These are phyloP conservation scores for Nakazawaea populi DNA, from an alignment of 805 yeast genomes.

Conservation along the genomic window DNA sequence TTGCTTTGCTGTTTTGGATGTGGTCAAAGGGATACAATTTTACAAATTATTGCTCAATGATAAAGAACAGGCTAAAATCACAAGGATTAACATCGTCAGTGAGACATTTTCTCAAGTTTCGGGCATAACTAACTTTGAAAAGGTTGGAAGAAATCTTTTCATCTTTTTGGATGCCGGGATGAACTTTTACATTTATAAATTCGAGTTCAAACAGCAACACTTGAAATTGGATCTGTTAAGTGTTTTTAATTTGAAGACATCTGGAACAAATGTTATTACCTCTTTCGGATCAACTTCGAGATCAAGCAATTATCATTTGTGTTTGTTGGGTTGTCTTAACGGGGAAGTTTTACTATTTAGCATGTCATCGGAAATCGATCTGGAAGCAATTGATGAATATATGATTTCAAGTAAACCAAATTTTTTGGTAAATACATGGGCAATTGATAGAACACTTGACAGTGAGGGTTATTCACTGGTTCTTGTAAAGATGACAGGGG, in stretches of 20 bases:
- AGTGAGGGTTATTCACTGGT: no score
- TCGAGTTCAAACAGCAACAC: background rate
- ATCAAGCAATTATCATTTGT: background rate
- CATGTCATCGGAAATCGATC: background rate
- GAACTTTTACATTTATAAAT: background rate
- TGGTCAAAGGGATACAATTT: background rate
- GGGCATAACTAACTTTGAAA: background rate
- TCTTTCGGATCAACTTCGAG: background rate
- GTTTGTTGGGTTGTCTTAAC: slow-evolving; percentile 1
- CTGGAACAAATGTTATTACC: background rate
- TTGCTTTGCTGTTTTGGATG: background rate
- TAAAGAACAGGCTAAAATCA: no score
- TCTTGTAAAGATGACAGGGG: no score
- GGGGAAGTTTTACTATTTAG: background rate
- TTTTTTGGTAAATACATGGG: no score
- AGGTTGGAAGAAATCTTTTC: background rate
- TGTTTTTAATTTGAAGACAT: background rate
- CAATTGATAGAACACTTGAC: no score
- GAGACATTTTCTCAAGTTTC: background rate
- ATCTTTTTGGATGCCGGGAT: background rate
- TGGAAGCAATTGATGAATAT: background rate
- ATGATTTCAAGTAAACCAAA: background rate
- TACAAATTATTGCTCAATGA: background rate
- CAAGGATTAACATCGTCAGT: background rate
- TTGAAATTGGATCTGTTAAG: background rate